Evolutionary conservation across 495 filamentous ascomycete genomes (phyloP), one percentile per base, ranked within the genome.

Genomic region (Apiosordaria backusii): DNA sequence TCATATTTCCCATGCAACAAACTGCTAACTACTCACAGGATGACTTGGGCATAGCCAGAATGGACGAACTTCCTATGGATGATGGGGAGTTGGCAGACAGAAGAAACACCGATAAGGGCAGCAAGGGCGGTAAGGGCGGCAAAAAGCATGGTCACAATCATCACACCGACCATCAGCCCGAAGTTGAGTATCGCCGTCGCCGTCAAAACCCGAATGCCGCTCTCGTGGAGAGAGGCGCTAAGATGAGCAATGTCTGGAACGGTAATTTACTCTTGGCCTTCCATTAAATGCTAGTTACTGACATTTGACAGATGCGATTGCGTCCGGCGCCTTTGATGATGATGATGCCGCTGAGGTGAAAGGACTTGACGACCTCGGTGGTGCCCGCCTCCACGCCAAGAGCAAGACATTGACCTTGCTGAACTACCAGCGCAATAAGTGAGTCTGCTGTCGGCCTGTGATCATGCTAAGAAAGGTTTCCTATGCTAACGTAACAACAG

Each of bases 341-440:
- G 70, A 71, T 13, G 73, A 75, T n/a, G 71, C 73, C 15, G 61
- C 50, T 1, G 65, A 21, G 1, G 73, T 75, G 29, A 64, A 63
- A n/a, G 67, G 62, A 25, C 66, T 75, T 19, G 71, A 72, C 55
- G 67, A 72, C 24, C 70, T 75, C 15, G 73, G 73, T 4, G 73
- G 72, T 9, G 70, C 66, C 13, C 53, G 73, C 21, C 25, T 70
- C 25, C 71, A 75, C 35, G 52, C 22, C 52, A 55, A 55, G 52
- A 55, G 23, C 15, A 22, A 57, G 50, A 54, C 61, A 9, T 52
- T 24, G 58, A 53, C n/a, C 4, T 58, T 68, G 1, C 53, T 68
- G 22, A 22, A 62, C 15, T 52, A 68, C 35, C 35, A 45, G 35
- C 10, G 9, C 13, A 7, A 13, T 2, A 45, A 45, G 35, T 45